phyloP scores from a whole-genome alignment of 352 stramenopile species.

The Globisporangium acanthophoron region DNA sequence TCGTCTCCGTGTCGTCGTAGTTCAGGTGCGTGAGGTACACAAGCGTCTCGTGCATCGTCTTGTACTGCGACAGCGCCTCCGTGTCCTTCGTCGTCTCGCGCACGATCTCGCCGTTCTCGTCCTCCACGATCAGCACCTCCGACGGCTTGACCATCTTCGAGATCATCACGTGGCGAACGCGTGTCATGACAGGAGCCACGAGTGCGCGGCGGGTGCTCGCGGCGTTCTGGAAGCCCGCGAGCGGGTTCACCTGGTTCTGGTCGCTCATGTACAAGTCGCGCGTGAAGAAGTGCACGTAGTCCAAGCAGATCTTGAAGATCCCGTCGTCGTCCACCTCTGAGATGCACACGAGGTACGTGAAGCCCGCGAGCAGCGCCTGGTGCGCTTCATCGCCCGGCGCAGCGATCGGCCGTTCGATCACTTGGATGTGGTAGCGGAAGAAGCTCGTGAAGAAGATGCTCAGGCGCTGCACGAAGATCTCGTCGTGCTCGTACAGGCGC shows the following conservation, averaged over 20 bases:
- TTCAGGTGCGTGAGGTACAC: constrained; percentile 99
- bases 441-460: constrained; percentile 97
- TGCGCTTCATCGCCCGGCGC: constrained; percentile 82
- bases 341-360: constrained; percentile 91
- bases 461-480: constrained; percentile 96
- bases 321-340: constrained; percentile 91
- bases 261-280: constrained; percentile 95
- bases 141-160: constrained; percentile 99
- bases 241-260: constrained; percentile 61
- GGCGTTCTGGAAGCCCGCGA: constrained; percentile 55
- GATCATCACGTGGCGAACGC: constrained; percentile 97
- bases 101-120: constrained; percentile 97
- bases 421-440: constrained; percentile 91
- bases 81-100: constrained; percentile 99
- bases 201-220: constrained; percentile 55
- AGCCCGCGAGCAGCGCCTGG: constrained; percentile 88
- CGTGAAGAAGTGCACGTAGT: constrained; percentile 97
- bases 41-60: constrained; percentile 99
- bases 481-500: constrained; percentile 91
- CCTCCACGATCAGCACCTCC: constrained; percentile 99
- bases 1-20: constrained; percentile 98
- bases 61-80: constrained; percentile 99
- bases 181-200: constrained; percentile 88
- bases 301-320: constrained; percentile 99
- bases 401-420: constrained; percentile 90